Evolutionary conservation across 2,329 filamentous ascomycete species (phyloP), one percentile per base, ranked within the genome.

Genomic region (Fusarium sp.): DNA sequence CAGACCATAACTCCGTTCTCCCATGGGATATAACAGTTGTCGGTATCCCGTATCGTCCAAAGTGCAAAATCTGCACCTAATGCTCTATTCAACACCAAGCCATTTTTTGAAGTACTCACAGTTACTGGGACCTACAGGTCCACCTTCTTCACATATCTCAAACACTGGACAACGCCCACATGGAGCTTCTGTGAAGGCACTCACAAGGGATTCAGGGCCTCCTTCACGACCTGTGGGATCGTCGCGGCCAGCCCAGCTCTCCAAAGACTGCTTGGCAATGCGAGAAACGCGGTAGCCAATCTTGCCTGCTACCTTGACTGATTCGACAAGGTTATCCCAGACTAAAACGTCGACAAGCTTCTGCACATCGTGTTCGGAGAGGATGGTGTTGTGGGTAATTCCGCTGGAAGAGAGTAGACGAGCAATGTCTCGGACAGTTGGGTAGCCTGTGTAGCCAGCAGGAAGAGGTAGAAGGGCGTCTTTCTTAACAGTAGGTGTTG

Each of bases 101-200:
- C 96, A 99, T 52, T 90, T 87, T 67, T 92, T 87, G 75, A 97
- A 97, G 76, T 99, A 99, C 54, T 93, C 91, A 79, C 96, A 99
- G 50, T 91, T 97, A 68, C 89, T 91, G 0, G 95, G 93, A 73
- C 91, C 96, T 22, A 99, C 93, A 0, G 94, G 93, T 0, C 95
- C 95, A 8, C 93, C 94, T 63, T 97, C 93, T 69, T 93, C 91
- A 77, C 96, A 99, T 3, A 98, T 85, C 59, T 96, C 91, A 77
- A 97, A 97, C 4, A 97, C 95, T 0, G 96, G 96, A 78, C 96
- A 99, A 56, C 89, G 86, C 3, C 95, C 94, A 78, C 96, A 99
- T 1, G 96, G 96, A 4, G 91, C 90, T 78, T 97, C 94, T 3
- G 92, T 96, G 70, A 95, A 88, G 5, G 92, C 92, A 71, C 94